These are phyloP conservation scores for Pythium phragmitis DNA, from an alignment of 352 stramenopile genomes.

Conservation along the genomic window DNA sequence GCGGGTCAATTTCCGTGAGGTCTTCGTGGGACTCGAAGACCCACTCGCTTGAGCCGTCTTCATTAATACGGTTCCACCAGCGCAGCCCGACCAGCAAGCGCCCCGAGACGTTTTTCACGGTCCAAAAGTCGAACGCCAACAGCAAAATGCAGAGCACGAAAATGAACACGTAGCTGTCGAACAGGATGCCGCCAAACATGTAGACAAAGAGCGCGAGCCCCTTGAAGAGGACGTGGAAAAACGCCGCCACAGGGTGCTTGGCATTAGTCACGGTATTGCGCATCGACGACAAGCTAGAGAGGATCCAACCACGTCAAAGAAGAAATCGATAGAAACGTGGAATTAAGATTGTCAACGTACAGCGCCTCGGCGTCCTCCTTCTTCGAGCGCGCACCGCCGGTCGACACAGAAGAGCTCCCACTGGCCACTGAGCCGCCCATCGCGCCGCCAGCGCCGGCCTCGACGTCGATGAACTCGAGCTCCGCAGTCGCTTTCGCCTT, in stretches of 20 bases:
- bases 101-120: constrained; percentile 94
- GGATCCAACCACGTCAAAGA: neutral
- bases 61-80: constrained; percentile 98
- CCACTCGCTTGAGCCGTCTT: constrained; percentile 95
- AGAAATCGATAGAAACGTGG: neutral
- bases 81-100: constrained; percentile 92
- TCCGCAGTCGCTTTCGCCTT: constrained; percentile 63
- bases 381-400: constrained; percentile 22
- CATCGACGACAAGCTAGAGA: constrained; percentile 62
- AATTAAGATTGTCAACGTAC: constrained; percentile 34
- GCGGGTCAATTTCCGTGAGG: constrained; percentile 85
- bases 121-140: constrained; percentile 98
- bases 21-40: constrained; percentile 95
- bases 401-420: constrained; percentile 19
- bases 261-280: constrained; percentile 64
- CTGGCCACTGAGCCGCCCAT: constrained; percentile 6
- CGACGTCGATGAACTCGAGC: constrained; percentile 81
- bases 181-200: constrained; percentile 91
- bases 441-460: constrained; percentile 26
- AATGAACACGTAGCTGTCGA: constrained; percentile 94
- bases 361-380: constrained; percentile 52
- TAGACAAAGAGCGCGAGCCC: constrained; percentile 91
- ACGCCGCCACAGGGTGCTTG: constrained; percentile 92
- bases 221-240: constrained; percentile 99
- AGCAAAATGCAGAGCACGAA: constrained; percentile 97